Base-by-base conservation (phyloP, 495 filamentous ascomycete species). In the Cetradonia linearis region DNA sequence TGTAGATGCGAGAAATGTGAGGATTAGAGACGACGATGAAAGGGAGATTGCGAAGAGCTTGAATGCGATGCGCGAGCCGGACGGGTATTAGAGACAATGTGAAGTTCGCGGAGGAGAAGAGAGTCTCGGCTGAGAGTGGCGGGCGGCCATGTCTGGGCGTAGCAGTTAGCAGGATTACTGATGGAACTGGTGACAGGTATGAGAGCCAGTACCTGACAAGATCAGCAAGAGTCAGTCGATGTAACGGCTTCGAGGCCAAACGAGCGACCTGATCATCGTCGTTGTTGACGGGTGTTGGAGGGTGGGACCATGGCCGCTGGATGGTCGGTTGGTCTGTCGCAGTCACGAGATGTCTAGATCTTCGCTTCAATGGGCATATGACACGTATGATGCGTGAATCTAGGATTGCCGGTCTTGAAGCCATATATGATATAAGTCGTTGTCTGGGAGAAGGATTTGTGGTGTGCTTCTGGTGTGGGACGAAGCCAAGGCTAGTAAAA, bases 21-120 rank as follows among this genome's bases (percentile, higher is more conserved):
- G 90, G 88, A 70, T 97, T 97, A 1, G 92, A 90, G 20, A 98
- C 93, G 49, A 98, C 91, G 67, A 98, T 98, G 72, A 88, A 98
- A 2, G 93, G 94, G 4, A 98, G 82, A 72, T 95, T 95, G 58
- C 92, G 85, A 14, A 98, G 74, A 2, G 88, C 86, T 71, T 95
- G 86, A 50, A 97, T 93, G 40, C 93, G 89, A 67, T 93, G 90
- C 3, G 93, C 94, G 18, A 98, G 82, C n/a, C 93, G 88, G 58
- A 91, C 86, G 18, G 93, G 93, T 36, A 96, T 85, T 40, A 96
- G 83, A 47, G 87, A 89, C 54, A 96, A 86, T 36, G 93, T 93
- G 77, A 95, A 96, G 72, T 96, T 95, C 54, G 93, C 93, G 5
- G 89, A 95, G 44, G 83, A 81, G 62, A 95, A 83, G 37, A 98